Evolutionary conservation across 306 rosid genomes (phyloP).

Genomic region (Leucaena leucocephala): DNA sequence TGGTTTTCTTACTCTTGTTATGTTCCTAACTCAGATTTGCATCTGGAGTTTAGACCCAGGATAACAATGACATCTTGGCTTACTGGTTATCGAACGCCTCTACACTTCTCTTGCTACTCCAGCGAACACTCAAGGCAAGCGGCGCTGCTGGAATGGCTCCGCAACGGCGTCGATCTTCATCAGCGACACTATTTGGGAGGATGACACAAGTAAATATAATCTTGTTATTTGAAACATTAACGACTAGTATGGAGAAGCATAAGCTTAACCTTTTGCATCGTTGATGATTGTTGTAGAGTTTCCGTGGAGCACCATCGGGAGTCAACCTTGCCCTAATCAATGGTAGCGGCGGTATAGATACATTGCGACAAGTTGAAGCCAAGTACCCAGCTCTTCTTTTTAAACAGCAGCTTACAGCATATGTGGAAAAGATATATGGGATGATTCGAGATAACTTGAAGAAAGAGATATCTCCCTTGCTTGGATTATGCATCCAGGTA

Average conservation of each 20-base stretch:
- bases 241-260: conserved; percentile 9
- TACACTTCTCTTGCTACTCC: conserved; percentile 63
- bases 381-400: conserved; percentile 97
- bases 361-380: conserved; percentile 93
- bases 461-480: conserved; percentile 99
- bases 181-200: conserved; percentile 64
- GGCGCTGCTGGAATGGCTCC: conserved; percentile 75
- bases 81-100: conserved; percentile 67
- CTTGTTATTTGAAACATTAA: conserved; percentile 29
- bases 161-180: conserved; percentile 64
- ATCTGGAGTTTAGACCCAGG: conserved; percentile 55
- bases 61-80: conserved; percentile 58
- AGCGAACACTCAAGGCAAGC: conserved; percentile 68
- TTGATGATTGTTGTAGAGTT: conserved; percentile 45
- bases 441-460: conserved; percentile 97
- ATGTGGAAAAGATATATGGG: conserved; percentile 96
- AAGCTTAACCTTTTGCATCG: conserved; percentile 14
- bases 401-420: conserved; percentile 99
- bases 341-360: conserved; percentile 70
- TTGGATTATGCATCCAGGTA: conserved; percentile 96
- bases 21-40: conserved; percentile 33
- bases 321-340: conserved; percentile 50
- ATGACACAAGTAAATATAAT: conserved; percentile 57
- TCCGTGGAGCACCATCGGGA: conserved; percentile 65
- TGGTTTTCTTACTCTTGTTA: conserved; percentile 22